Conservation (phyloP, 2,329 filamentous ascomycete genomes). For the Colletotrichum navitas region DNA sequence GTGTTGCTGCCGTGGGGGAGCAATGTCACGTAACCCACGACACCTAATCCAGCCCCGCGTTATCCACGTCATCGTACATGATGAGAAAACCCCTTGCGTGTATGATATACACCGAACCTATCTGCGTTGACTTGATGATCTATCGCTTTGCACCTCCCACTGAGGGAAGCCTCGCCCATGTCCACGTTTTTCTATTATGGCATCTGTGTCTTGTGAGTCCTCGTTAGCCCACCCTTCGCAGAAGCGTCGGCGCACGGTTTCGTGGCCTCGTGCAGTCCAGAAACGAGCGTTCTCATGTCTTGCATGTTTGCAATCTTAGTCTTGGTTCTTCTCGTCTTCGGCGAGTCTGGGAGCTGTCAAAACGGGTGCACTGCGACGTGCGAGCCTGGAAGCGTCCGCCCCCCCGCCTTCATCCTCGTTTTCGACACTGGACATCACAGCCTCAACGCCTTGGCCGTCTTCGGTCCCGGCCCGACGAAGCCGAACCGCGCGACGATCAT, state of each 20-base stretch:
- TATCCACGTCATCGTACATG: not conserved
- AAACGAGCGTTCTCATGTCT: not conserved
- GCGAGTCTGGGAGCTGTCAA: no score
- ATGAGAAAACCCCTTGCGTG: not conserved
- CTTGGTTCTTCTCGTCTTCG: not conserved
- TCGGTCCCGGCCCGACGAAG: slow-evolving; percentile 30
- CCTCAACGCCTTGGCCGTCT: slow-evolving; percentile 27
- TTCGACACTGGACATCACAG: slow-evolving; percentile 12
- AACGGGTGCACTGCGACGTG: no score
- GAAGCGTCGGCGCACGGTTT: not conserved
- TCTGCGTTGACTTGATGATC: not conserved
- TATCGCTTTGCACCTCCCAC: not conserved
- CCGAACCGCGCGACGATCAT: slow-evolving; percentile 34
- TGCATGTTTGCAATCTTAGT: not conserved
- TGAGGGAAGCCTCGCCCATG: not conserved
- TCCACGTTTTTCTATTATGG: not conserved
- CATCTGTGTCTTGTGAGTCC: not conserved
- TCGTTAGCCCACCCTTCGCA: no score
- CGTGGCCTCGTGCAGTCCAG: not conserved
- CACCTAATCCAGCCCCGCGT: not conserved
- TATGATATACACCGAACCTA: not conserved
- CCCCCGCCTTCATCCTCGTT: not conserved
- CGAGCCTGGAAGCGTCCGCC: no score
- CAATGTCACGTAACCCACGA: not conserved
- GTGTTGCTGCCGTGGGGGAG: not conserved